A percentile compares a stretch with the other conserved stretches of the same genome.
Evolutionary conservation across 495 filamentous ascomycete species (phyloP).

Genomic region (Xylaria venustula): DNA sequence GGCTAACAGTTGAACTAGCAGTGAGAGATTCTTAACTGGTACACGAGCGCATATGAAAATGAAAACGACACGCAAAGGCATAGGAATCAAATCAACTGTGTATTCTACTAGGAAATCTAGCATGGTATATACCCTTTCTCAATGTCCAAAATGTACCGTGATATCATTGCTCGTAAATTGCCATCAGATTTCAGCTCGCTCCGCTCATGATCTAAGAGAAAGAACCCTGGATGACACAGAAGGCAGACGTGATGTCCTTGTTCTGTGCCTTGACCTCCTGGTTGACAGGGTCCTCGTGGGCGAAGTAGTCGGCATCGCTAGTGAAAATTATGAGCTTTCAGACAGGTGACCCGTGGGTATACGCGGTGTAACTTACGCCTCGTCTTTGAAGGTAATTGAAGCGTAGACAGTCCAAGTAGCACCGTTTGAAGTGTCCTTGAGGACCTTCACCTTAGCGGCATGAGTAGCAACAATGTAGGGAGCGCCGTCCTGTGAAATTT

Average conservation of each 20-base stretch:
- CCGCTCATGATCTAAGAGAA: background rate
- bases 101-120: background rate
- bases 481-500: background rate
- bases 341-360: background rate
- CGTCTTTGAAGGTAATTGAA: constrained; percentile 6
- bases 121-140: background rate
- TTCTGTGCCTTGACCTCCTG: constrained; percentile 5
- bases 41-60: background rate
- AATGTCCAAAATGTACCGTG: background rate
- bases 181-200: background rate
- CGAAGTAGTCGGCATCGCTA: constrained; percentile 13
- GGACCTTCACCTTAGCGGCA: constrained; percentile 7
- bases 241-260: background rate
- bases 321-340: background rate
- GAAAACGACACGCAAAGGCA: background rate
- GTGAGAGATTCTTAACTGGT: background rate
- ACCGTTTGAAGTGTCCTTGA: constrained; percentile 5
- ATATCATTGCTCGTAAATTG: background rate
- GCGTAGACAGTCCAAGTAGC: constrained; percentile 6
- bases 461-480: constrained; percentile 6
- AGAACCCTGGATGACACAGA: constrained; percentile 7
- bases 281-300: constrained; percentile 3
- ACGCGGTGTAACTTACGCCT: background rate
- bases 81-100: background rate
- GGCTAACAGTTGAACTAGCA: too few species aligned